phyloP scores from a whole-genome alignment of 495 filamentous ascomycete species.

The Ramalina intermedia region DNA sequence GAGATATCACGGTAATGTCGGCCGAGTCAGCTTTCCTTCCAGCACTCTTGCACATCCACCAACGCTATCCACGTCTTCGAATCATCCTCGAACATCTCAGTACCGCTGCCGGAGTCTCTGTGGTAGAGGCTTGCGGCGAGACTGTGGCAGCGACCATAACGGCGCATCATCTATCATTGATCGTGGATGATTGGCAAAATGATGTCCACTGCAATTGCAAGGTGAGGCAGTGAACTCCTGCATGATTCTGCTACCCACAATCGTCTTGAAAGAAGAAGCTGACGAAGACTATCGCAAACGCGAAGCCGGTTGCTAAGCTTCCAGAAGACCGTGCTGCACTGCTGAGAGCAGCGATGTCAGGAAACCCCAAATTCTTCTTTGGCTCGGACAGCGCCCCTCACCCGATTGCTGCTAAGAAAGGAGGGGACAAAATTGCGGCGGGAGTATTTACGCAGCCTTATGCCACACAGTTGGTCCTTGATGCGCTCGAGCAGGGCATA shows the following conservation, averaged over 20 bases:
- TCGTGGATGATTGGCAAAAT: slow-evolving; percentile 58
- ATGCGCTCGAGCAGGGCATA: slow-evolving; percentile 56
- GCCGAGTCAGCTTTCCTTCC: slow-evolving; percentile 4
- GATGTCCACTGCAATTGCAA: slow-evolving; percentile 22
- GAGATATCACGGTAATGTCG: neutral
- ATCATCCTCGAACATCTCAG: slow-evolving; percentile 74
- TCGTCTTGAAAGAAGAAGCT: slow-evolving; percentile 18
- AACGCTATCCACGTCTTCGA: slow-evolving; percentile 61
- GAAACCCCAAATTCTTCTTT: slow-evolving; percentile 74
- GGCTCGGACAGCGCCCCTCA: slow-evolving; percentile 64
- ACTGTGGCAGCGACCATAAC: slow-evolving; percentile 61
- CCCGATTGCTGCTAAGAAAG: slow-evolving; percentile 55
- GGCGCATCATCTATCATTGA: slow-evolving; percentile 70
- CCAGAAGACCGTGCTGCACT: slow-evolving; percentile 64
- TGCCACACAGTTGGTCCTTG: slow-evolving; percentile 58
- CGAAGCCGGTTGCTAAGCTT: slow-evolving; percentile 70
- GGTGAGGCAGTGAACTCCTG: too few species aligned
- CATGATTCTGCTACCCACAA: too few species aligned
- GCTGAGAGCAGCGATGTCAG: slow-evolving; percentile 48
- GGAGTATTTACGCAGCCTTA: slow-evolving; percentile 89
- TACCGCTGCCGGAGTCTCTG: slow-evolving; percentile 64
- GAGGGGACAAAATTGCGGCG: slow-evolving; percentile 51
- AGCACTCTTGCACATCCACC: slow-evolving; percentile 39
- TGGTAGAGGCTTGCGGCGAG: slow-evolving; percentile 58
- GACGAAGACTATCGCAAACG: slow-evolving; percentile 47